These are phyloP conservation scores for Helianthus annuus DNA, from an alignment of 129 eudicot species.

Conservation along the genomic window HanXRQr2.0-SUNRISE NC_035440.2:125989187-125989686, in stretches of 20 bases:
- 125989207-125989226: conserved; percentile 29
- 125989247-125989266: conserved; percentile 33
- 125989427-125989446: conserved; percentile 25
- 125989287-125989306: conserved; percentile 11
- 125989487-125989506: conserved; percentile 36
- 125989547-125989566: conserved; percentile 24
- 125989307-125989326: background rate
- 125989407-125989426: conserved; percentile 28
- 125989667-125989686: conserved; percentile 30
- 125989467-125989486: conserved; percentile 51
- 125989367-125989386: background rate
- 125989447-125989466: conserved; percentile 28
- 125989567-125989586: conserved; percentile 48
- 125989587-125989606: conserved; percentile 34
- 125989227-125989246: conserved; percentile 32
- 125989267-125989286: conserved; percentile 22
- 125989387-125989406: conserved; percentile 19
- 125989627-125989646: conserved; percentile 46
- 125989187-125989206: conserved; percentile 30
- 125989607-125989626: conserved; percentile 23
- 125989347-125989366: conserved; percentile 20
- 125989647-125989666: conserved; percentile 36
- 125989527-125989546: conserved; percentile 13
- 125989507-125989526: conserved; percentile 27
- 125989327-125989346: conserved; percentile 5